A percentile compares a stretch with the other conserved stretches of the same genome.
Evolutionary conservation across 768 basidiomycete species (phyloP).

Genomic region (Rhizopogon sp.): DNA sequence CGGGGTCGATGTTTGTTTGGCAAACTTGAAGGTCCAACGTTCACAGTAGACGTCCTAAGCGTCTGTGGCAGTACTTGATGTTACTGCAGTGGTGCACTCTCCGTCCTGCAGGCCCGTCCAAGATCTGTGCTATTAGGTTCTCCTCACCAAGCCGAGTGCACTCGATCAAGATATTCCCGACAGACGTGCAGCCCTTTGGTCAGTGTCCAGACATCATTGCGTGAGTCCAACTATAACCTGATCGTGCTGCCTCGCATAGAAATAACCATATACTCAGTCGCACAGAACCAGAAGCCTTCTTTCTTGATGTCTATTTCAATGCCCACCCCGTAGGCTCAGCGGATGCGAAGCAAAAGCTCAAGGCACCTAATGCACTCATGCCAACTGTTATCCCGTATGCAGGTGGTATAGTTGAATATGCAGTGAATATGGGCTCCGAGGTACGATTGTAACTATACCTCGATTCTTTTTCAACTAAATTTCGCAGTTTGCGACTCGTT

Average conservation of each 20-base stretch:
- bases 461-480: constrained; percentile 1
- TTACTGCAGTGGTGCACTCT: constrained; percentile 70
- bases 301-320: constrained; percentile 72
- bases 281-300: constrained; percentile 72
- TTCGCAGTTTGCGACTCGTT: constrained; percentile 61
- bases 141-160: constrained; percentile 61
- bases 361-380: constrained; percentile 65
- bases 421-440: constrained; percentile 65
- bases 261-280: constrained; percentile 32
- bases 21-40: not conserved
- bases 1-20: not conserved
- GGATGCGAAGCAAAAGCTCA: constrained; percentile 51
- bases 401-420: constrained; percentile 62
- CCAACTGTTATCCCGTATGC: constrained; percentile 69
- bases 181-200: constrained; percentile 55
- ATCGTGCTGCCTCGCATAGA: constrained; percentile 7
- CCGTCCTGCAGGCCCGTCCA: constrained; percentile 49
- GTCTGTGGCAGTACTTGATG: constrained; percentile 20
- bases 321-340: constrained; percentile 45
- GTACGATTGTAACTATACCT: constrained; percentile 31
- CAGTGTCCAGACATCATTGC: constrained; percentile 57
- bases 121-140: constrained; percentile 70
- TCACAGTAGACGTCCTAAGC: too few species aligned
- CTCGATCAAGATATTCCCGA: constrained; percentile 66
- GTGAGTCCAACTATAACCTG: constrained; percentile 32